Conservation (phyloP, 805 yeast species). For the Kodamaea laetipori region DNA sequence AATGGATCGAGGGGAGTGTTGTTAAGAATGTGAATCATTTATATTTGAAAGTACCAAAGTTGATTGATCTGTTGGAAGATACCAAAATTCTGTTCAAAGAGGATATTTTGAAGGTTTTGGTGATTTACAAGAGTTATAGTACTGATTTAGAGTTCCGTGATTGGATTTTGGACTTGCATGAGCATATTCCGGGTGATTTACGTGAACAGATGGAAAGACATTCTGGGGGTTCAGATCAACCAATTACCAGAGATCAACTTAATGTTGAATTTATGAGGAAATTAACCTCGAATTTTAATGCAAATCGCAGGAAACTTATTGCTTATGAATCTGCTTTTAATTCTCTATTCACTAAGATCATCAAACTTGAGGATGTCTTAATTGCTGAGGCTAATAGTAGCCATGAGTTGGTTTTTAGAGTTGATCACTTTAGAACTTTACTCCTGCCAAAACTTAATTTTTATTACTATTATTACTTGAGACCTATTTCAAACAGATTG, state of each 20-base stretch:
- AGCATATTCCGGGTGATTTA: constrained; percentile 44
- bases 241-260: constrained; percentile 35
- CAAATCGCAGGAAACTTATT: constrained; percentile 50
- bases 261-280: constrained; percentile 49
- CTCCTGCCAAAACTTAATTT: constrained; percentile 45
- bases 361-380: constrained; percentile 59
- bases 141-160: constrained; percentile 50
- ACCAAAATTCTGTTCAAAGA: constrained; percentile 63
- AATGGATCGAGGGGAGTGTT: constrained; percentile 39
- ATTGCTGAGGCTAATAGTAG: constrained; percentile 37
- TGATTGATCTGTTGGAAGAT: constrained; percentile 65
- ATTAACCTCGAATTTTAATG: constrained; percentile 54
- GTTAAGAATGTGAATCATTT: constrained; percentile 31
- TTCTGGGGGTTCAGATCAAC: constrained; percentile 19
- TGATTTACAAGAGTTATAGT: constrained; percentile 48
- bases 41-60: constrained; percentile 57
- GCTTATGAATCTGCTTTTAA: constrained; percentile 63
- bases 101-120: constrained; percentile 57
- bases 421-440: constrained; percentile 22
- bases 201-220: constrained; percentile 35
- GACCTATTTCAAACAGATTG: constrained; percentile 50
- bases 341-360: constrained; percentile 47
- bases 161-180: constrained; percentile 64
- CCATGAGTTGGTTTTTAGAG: constrained; percentile 22
- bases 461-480: constrained; percentile 41